phyloP scores from a whole-genome alignment of 768 basidiomycete species.

The Termitomyces sp. region DNA sequence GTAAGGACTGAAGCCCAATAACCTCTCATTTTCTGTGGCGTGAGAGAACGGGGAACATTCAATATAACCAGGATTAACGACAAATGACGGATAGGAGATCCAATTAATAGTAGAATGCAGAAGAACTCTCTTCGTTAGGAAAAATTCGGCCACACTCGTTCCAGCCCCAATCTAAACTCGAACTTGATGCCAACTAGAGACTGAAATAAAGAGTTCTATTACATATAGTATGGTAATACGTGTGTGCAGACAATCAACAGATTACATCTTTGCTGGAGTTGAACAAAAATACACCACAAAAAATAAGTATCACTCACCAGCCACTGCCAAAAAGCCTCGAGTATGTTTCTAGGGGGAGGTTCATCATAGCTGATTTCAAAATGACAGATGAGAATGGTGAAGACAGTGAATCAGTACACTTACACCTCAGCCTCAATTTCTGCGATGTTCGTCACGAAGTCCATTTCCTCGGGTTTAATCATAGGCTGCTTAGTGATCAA shows the following conservation, averaged over 20 bases:
- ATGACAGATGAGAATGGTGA: neutral
- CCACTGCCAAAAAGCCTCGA: constrained; percentile 74
- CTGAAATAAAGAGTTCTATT: neutral
- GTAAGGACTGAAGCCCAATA: constrained; percentile 3
- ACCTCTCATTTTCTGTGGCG: neutral
- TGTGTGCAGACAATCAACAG: neutral
- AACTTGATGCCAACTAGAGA: neutral
- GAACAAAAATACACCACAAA: neutral
- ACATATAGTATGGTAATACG: neutral
- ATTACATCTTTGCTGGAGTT: neutral
- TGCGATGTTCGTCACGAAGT: constrained; percentile 67
- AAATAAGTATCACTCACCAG: constrained; percentile 46
- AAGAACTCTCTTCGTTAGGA: neutral
- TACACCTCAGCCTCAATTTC: constrained; percentile 64
- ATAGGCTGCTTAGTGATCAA: constrained; percentile 42
- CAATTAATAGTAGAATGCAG: neutral
- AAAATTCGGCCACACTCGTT: neutral
- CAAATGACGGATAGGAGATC: neutral
- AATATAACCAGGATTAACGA: too few relatives aligned
- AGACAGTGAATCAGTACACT: constrained; percentile 13
- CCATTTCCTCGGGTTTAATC: constrained; percentile 65
- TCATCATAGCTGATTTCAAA: constrained; percentile 50
- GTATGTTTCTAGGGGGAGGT: constrained; percentile 58
- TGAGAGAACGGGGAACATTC: neutral
- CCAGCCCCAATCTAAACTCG: neutral